Base-by-base conservation (phyloP, 768 basidiomycete species). In the Candolleomyces eurysporus region DNA sequence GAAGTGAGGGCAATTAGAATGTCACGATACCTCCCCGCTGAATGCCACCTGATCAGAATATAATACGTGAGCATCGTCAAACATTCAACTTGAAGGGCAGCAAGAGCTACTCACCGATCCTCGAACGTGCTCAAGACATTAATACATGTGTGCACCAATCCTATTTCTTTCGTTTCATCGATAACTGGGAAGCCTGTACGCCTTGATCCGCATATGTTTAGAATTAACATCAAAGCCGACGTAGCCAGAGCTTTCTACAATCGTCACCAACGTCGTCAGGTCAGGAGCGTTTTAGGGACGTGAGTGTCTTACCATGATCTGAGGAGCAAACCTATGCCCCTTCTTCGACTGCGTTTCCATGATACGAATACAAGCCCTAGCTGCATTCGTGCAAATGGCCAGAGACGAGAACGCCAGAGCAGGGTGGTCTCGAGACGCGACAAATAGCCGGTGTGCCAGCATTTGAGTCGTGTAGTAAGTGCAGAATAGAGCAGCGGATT, bases 301-400 rank as follows among this genome's bases (percentile, higher is more conserved):
- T n/a, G n/a, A n/a, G n/a, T n/a, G n/a, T n/a, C n/a, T n/a, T 17
- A 46, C 45, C 45, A 17, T 21, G 16, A 46, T 46, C 19, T 46
- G 45, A 46, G 45, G 45, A 6, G 17, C 19, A 21, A 21, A 21
- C 17, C 16, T 9, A 19, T 3, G 2, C 19, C 55, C 65, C 3
- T 75, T 72, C 52, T 59, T 69, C 39, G 76, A 71, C 62, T 77
- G 74, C 53, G 75, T 62, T 72, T 91, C 90, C 61, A 90, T 71
- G 36, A 94, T 78, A 60, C 90, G 89, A 21, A 81, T 83, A 61
- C 84, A 88, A 0, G 88, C 87, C 13, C 92, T 78, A 0, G 92
- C 90, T 1, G 93, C 85, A 59, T 91, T 79, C 30, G 88, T 81
- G 68, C 87, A 91, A 60, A 87, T 88, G 1, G 87, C 83, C n/a